phyloP scores from a whole-genome alignment of 179 eudicot genomes.

The Beta corolliflora region DNA sequence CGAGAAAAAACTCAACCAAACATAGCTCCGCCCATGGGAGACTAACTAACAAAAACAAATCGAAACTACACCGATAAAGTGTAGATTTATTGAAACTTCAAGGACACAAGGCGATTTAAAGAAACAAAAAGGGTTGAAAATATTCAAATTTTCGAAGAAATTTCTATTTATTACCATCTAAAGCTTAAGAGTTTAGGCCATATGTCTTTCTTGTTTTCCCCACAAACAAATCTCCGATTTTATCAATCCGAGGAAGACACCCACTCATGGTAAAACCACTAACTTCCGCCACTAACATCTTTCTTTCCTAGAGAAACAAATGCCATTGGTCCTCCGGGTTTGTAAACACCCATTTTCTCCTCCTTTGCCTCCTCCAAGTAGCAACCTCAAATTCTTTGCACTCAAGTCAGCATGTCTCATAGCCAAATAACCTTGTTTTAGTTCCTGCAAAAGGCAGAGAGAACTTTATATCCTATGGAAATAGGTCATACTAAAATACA shows the following conservation, averaged over 20 bases:
- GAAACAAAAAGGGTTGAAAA: too few species aligned
- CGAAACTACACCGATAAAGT: too few species aligned
- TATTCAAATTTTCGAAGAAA: too few species aligned
- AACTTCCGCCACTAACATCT: conserved; percentile 54
- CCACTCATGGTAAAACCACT: conserved; percentile 46
- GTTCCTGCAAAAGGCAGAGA: conserved; percentile 40
- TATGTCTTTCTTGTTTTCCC: conserved; percentile 57
- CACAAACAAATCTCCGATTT: conserved; percentile 72
- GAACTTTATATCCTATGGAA: background rate
- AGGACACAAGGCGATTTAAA: too few species aligned
- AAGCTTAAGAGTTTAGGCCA: conserved; percentile 38
- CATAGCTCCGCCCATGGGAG: too few species aligned
- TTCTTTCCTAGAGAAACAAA: conserved; percentile 63
- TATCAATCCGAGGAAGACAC: conserved; percentile 53
- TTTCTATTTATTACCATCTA: too few species aligned
- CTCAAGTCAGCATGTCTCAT: conserved; percentile 50
- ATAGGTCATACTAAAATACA: background rate
- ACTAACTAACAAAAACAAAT: too few species aligned
- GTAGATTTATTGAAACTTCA: too few species aligned
- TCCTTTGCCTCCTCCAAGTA: conserved; percentile 45
- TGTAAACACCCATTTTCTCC: conserved; percentile 39
- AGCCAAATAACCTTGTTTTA: conserved; percentile 71
- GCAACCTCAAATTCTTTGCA: conserved; percentile 52
- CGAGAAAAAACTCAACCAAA: too few species aligned
- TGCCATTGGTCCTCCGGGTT: conserved; percentile 50